Conservation (phyloP, 148 eudicot genomes). For the Heliosperma pusillum region DNA sequence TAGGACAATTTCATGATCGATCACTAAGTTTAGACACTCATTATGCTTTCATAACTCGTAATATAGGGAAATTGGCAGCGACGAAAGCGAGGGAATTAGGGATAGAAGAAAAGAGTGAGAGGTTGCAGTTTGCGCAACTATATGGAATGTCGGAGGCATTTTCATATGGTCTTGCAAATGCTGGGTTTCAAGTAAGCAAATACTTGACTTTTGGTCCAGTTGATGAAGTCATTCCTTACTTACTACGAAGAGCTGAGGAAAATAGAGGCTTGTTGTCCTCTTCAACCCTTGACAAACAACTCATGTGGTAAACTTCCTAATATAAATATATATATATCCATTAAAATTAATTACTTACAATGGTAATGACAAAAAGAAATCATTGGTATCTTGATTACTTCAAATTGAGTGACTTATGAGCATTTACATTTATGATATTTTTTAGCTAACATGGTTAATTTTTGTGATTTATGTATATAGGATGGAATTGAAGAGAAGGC, state of each 20-base stretch:
- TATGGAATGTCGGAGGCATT: constrained; percentile 90
- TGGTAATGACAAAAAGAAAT: too few species aligned
- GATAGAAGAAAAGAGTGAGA: constrained; percentile 42
- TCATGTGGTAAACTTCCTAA: constrained; percentile 53
- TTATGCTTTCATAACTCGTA: neutral
- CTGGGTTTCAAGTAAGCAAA: constrained; percentile 90
- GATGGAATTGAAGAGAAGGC: constrained; percentile 65
- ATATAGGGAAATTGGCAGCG: constrained; percentile 65
- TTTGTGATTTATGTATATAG: constrained; percentile 29
- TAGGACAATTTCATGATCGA: neutral
- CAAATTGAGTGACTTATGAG: too few species aligned
- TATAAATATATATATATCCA: too few species aligned
- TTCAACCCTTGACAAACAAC: constrained; percentile 59
- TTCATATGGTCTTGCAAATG: constrained; percentile 66
- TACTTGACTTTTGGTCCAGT: constrained; percentile 89
- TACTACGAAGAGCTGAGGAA: constrained; percentile 85
- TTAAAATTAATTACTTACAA: too few species aligned
- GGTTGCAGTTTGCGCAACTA: constrained; percentile 78
- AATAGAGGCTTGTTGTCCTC: constrained; percentile 77
- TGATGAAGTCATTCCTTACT: constrained; percentile 73
- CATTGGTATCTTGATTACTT: too few species aligned
- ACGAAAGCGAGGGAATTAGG: constrained; percentile 54
- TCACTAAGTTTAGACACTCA: neutral
- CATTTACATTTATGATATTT: too few species aligned
- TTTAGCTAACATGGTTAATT: neutral